These are phyloP conservation scores for Pseudogymnoascus verrucosus DNA, from an alignment of 2,329 filamentous ascomycete species.

Conservation along the genomic window DNA sequence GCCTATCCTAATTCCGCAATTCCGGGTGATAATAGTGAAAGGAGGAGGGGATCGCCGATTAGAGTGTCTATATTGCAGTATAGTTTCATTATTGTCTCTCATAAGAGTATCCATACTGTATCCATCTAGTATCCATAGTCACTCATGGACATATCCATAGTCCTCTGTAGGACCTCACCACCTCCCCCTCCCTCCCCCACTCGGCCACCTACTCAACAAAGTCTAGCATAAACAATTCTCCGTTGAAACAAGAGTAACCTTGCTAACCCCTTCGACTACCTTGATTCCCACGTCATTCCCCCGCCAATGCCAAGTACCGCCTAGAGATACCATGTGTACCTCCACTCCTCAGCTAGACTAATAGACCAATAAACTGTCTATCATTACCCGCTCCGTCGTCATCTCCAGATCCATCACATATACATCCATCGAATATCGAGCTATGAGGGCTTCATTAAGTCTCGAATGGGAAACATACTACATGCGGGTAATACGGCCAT, in stretches of 20 bases:
- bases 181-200: neutral
- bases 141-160: neutral
- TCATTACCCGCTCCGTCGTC: neutral
- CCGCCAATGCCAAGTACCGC: neutral
- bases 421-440: neutral
- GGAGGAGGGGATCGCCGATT: neutral
- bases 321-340: neutral
- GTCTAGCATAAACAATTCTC: neutral
- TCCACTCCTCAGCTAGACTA: neutral
- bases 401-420: neutral
- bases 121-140: neutral
- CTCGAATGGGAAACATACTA: neutral
- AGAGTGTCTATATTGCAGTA: too few species aligned
- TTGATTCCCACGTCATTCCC: neutral
- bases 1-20: neutral
- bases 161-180: neutral
- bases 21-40: neutral
- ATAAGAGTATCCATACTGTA: too few species aligned
- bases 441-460: neutral
- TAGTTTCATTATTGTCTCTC: neutral
- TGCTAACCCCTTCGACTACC: neutral
- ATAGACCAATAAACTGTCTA: neutral
- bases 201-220: neutral
- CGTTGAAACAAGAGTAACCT: neutral
- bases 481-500: neutral